phyloP scores from a whole-genome alignment of 495 filamentous ascomycete genomes.

The Aspergillus panamensis region DNA sequence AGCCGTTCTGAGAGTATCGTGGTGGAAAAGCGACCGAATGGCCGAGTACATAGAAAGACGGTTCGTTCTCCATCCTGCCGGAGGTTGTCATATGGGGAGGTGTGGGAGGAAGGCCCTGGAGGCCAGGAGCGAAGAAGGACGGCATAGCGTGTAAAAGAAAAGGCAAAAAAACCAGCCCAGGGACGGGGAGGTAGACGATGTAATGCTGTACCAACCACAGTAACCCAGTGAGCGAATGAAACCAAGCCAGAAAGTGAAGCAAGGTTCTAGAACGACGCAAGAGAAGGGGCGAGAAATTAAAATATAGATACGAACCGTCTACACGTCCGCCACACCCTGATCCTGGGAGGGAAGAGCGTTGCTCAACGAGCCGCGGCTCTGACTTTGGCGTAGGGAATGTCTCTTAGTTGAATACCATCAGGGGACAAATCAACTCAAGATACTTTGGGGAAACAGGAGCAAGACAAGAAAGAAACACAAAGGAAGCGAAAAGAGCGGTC shows the following conservation, averaged over 20 bases:
- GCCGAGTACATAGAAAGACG: slow-evolving; percentile 39
- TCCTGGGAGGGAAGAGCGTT: slow-evolving; percentile 40
- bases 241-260: slow-evolving; percentile 5
- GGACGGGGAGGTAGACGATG: slow-evolving; percentile 38
- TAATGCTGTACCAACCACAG: slow-evolving; percentile 17
- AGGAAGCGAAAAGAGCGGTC: slow-evolving; percentile 23
- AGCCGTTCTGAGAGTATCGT: slow-evolving; percentile 47
- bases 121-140: slow-evolving; percentile 44
- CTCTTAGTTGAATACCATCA: slow-evolving; percentile 48
- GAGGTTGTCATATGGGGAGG: slow-evolving; percentile 43
- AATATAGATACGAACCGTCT: slow-evolving; percentile 44
- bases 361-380: slow-evolving; percentile 46
- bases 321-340: slow-evolving; percentile 44
- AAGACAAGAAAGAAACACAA: slow-evolving; percentile 28
- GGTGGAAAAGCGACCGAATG: slow-evolving; percentile 41
- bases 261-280: slow-evolving; percentile 10
- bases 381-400: slow-evolving; percentile 27
- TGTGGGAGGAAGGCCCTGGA: slow-evolving; percentile 45
- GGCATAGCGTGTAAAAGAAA: slow-evolving; percentile 34
- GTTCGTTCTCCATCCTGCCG: slow-evolving; percentile 41
- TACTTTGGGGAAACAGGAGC: slow-evolving; percentile 22
- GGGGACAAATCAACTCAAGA: slow-evolving; percentile 29
- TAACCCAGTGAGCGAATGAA: slow-evolving; percentile 16
- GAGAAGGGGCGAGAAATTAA: slow-evolving; percentile 10
- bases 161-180: slow-evolving; percentile 35